Evolutionary conservation across 2,329 filamentous ascomycete genomes (phyloP).

Genomic region (Aureobasidium sp.): DNA sequence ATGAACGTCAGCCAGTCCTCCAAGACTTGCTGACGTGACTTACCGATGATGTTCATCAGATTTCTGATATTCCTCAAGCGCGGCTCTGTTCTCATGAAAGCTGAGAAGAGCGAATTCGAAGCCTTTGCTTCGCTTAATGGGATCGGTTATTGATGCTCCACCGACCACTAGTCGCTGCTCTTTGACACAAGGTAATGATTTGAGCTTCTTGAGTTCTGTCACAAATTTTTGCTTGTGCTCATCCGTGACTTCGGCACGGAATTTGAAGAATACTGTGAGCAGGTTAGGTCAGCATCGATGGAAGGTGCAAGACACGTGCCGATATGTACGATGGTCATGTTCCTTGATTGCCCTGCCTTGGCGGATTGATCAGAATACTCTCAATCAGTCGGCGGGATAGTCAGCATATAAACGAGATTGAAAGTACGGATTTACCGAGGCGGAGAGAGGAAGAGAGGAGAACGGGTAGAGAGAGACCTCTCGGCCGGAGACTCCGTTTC

Average conservation of each 20-base stretch:
- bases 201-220: conserved; percentile 44
- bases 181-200: conserved; percentile 43
- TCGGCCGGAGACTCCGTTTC: background rate
- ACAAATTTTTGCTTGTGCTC: conserved; percentile 42
- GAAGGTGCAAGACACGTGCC: background rate
- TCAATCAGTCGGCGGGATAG: background rate
- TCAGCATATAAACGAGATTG: background rate
- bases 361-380: background rate
- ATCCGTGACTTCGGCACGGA: conserved; percentile 36
- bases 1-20: background rate
- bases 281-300: background rate
- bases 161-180: conserved; percentile 45
- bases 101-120: conserved; percentile 48
- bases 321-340: conserved; percentile 5
- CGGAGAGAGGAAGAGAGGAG: background rate
- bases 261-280: conserved; percentile 44
- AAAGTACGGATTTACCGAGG: background rate
- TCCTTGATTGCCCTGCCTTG: background rate
- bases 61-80: conserved; percentile 46
- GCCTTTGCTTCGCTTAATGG: conserved; percentile 47
- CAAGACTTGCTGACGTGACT: background rate
- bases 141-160: conserved; percentile 47
- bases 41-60: conserved; percentile 47
- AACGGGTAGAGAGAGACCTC: background rate
- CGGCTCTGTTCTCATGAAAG: conserved; percentile 42